Evolutionary conservation across 1,284 basidiomycete species (phyloP).

Genomic region (Leccinum fuscescens): DNA sequence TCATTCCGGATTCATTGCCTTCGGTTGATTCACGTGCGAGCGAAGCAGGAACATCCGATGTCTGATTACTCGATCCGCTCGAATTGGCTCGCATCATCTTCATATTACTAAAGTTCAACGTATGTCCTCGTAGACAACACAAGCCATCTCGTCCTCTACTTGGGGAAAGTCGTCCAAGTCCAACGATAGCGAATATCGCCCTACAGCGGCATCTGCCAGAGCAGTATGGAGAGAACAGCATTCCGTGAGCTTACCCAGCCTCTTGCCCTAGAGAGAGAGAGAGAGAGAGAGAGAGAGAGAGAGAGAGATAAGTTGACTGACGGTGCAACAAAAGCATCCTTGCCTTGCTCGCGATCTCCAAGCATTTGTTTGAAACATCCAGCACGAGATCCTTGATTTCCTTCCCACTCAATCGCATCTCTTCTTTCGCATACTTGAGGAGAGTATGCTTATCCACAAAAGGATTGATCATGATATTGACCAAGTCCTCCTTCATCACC

Average conservation of each 20-base stretch:
- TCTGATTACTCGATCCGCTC: constrained; percentile 17
- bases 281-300: background rate
- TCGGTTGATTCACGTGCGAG: constrained; percentile 11
- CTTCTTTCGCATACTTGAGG: constrained; percentile 53
- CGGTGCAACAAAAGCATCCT: constrained; percentile 11
- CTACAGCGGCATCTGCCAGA: constrained; percentile 45
- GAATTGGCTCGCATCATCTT: constrained; percentile 28
- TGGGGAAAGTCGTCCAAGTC: constrained; percentile 49
- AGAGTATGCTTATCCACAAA: constrained; percentile 59
- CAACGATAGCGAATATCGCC: constrained; percentile 48
- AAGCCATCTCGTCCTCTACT: constrained; percentile 45
- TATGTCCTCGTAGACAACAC: constrained; percentile 44
- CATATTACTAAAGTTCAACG: constrained; percentile 43
- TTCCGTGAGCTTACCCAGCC: constrained; percentile 55
- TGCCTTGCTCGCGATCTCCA: constrained; percentile 67
- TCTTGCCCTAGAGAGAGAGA: constrained; percentile 49
- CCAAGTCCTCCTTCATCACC: constrained; percentile 55
- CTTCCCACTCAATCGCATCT: constrained; percentile 41
- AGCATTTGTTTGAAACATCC: constrained; percentile 53
- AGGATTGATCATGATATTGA: constrained; percentile 62
- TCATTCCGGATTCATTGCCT: constrained; percentile 13
- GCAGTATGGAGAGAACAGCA: constrained; percentile 35
- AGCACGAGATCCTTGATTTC: constrained; percentile 47
- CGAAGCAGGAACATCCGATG: constrained; percentile 2
- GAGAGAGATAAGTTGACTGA: constrained; percentile 16